phyloP scores from a whole-genome alignment of 2,329 filamentous ascomycete genomes.

The Alternaria arbusti region DNA sequence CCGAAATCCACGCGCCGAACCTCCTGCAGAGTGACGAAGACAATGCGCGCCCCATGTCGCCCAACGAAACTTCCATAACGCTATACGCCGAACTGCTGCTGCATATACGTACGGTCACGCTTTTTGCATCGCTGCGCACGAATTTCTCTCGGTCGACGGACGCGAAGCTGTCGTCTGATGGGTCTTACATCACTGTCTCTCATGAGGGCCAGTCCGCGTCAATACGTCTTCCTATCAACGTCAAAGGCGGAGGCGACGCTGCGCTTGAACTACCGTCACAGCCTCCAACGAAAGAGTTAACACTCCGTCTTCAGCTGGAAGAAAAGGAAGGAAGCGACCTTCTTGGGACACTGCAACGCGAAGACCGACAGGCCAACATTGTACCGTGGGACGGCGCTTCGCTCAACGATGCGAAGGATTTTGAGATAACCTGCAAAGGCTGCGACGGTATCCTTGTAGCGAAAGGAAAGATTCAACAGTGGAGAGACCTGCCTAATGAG shows the following conservation, averaged over 20 bases:
- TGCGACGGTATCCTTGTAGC: constrained; percentile 30
- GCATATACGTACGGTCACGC: constrained; percentile 65
- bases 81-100: constrained; percentile 67
- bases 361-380: constrained; percentile 44
- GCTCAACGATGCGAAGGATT: constrained; percentile 29
- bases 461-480: constrained; percentile 53
- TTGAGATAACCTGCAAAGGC: constrained; percentile 35
- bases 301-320: constrained; percentile 61
- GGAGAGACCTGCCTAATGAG: constrained; percentile 94
- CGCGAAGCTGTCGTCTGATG: constrained; percentile 54
- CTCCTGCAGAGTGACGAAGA: constrained; percentile 37
- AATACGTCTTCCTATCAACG: constrained; percentile 55
- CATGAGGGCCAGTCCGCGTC: constrained; percentile 55
- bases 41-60: constrained; percentile 28
- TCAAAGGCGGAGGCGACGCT: constrained; percentile 52
- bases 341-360: constrained; percentile 34
- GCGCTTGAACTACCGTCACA: constrained; percentile 59
- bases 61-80: constrained; percentile 41
- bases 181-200: constrained; percentile 51
- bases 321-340: constrained; percentile 45
- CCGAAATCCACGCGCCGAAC: constrained; percentile 38
- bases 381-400: constrained; percentile 54
- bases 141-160: constrained; percentile 52
- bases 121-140: constrained; percentile 61
- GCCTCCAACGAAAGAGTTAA: constrained; percentile 57